Conservation (phyloP, 176 grass and related monocot genomes). For the Eleusine coracana region DNA sequence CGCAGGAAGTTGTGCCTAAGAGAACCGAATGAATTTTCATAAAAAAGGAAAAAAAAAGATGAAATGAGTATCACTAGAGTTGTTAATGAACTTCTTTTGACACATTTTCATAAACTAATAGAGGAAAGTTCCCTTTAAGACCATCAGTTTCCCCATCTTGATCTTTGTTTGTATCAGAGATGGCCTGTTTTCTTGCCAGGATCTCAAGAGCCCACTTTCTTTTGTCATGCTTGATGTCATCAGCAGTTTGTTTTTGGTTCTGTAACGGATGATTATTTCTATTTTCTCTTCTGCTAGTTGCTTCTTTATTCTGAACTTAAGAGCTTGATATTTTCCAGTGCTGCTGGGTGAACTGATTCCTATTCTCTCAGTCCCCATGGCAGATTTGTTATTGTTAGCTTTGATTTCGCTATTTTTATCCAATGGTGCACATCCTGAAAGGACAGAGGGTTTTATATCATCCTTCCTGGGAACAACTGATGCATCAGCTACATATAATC, state of each 20-base stretch:
- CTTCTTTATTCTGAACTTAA: constrained; percentile 42
- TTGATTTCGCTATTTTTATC: constrained; percentile 46
- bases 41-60: constrained; percentile 39
- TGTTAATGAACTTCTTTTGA: constrained; percentile 23
- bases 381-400: constrained; percentile 35
- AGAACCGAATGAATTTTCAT: constrained; percentile 30
- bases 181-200: constrained; percentile 90
- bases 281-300: constrained; percentile 43
- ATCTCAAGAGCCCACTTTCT: constrained; percentile 95
- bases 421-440: constrained; percentile 36
- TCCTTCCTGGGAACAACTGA: constrained; percentile 96
- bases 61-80: constrained; percentile 38
- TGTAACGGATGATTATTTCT: constrained; percentile 38
- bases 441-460: constrained; percentile 75
- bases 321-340: constrained; percentile 37
- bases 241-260: constrained; percentile 47
- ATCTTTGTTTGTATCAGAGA: constrained; percentile 61
- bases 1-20: constrained; percentile 75
- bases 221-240: constrained; percentile 71
- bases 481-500: constrained; percentile 96
- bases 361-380: constrained; percentile 32
- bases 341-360: constrained; percentile 47
- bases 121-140: constrained; percentile 71
- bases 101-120: constrained; percentile 53
- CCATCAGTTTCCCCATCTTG: constrained; percentile 51